These are phyloP conservation scores for Aspergillus neotritici DNA, from an alignment of 2,329 filamentous ascomycete species.

Conservation along the genomic window DNA sequence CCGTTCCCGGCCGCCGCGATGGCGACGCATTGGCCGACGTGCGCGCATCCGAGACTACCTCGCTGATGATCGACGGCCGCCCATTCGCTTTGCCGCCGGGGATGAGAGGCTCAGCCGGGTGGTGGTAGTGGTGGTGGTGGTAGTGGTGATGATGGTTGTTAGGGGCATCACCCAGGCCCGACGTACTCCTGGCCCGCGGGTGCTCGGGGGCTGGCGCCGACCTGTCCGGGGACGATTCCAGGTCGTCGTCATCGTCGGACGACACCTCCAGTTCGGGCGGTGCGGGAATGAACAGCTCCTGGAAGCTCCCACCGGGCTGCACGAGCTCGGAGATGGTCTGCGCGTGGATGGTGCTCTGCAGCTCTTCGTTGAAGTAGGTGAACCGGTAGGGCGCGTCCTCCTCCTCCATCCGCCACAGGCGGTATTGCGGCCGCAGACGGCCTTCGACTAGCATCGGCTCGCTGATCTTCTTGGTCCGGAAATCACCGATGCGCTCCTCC, in stretches of 20 bases:
- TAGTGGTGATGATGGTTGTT: constrained; percentile 15
- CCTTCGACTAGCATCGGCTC: constrained; percentile 92
- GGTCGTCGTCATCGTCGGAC: constrained; percentile 60
- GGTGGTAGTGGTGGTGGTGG: not conserved
- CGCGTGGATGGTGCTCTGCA: constrained; percentile 91
- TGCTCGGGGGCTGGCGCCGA: too few relatives aligned
- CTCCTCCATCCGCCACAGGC: constrained; percentile 77
- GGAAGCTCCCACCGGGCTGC: constrained; percentile 76
- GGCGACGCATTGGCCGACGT: constrained; percentile 19
- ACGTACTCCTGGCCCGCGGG: too few relatives aligned
- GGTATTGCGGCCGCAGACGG: constrained; percentile 71
- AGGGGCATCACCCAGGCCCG: constrained; percentile 1
- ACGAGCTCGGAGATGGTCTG: constrained; percentile 90
- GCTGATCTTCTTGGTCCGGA: constrained; percentile 82
- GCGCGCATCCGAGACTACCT: constrained; percentile 28
- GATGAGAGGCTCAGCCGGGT: too few relatives aligned
- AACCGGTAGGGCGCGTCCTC: constrained; percentile 91
- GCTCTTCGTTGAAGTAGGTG: constrained; percentile 98
- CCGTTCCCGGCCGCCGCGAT: constrained; percentile 13
- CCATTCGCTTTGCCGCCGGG: too few relatives aligned
- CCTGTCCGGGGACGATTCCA: constrained; percentile 21
- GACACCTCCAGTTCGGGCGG: constrained; percentile 69
- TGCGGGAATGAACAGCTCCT: constrained; percentile 85
- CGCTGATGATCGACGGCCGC: constrained; percentile 32
- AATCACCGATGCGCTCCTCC: constrained; percentile 74